Conservation (phyloP, 179 eudicot genomes). For the Dionaea muscipula region DNA sequence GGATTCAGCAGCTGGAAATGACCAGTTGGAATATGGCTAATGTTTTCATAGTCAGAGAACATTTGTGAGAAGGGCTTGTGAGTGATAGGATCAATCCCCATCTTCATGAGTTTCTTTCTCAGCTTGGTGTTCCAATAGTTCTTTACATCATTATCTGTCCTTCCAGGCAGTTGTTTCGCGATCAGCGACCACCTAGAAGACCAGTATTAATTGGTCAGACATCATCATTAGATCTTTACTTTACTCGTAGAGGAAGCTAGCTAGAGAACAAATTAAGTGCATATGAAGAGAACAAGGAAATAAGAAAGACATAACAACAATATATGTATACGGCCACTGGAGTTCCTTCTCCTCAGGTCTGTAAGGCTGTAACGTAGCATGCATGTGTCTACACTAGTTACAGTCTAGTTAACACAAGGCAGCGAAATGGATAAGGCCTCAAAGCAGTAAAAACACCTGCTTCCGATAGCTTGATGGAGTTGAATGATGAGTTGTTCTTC, state of each 20-base stretch:
- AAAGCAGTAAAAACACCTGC: slow-evolving; percentile 37
- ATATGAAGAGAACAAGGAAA: no score
- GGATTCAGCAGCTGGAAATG: slow-evolving; percentile 3
- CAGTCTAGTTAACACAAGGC: no score
- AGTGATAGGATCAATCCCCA: slow-evolving; percentile 76
- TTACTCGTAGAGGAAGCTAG: no score
- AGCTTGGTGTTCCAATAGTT: slow-evolving; percentile 64
- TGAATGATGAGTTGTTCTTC: slow-evolving; percentile 78
- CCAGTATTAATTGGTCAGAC: not conserved
- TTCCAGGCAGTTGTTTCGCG: slow-evolving; percentile 58
- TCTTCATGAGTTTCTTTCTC: slow-evolving; percentile 50
- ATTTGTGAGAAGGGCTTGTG: slow-evolving; percentile 83
- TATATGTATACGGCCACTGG: no score
- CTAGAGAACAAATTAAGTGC: no score
- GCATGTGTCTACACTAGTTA: no score
- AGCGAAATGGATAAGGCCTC: not conserved
- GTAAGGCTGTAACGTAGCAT: no score
- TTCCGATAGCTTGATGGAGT: slow-evolving; percentile 67
- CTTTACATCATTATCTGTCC: slow-evolving; percentile 69
- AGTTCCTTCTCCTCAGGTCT: no score
- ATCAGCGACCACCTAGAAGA: slow-evolving; percentile 73
- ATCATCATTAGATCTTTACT: no score
- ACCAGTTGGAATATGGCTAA: slow-evolving; percentile 17
- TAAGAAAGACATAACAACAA: no score
- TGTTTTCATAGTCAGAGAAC: slow-evolving; percentile 57